These are phyloP conservation scores for Naganishia sp. DNA, from an alignment of 1,284 basidiomycete species.

Conservation along the genomic window DNA sequence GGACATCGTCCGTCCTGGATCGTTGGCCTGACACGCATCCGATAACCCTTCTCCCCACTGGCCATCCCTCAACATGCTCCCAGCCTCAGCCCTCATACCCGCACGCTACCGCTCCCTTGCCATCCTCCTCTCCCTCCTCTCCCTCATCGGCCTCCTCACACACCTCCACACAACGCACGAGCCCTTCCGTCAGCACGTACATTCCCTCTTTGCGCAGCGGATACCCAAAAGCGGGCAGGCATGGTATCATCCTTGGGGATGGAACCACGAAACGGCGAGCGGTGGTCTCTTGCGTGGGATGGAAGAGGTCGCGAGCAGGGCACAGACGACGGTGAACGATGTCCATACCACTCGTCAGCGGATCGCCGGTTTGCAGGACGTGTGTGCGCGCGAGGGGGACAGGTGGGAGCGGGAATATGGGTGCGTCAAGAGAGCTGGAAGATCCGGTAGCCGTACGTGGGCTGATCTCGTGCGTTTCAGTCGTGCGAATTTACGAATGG, in stretches of 20 bases:
- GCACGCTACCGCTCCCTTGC: conserved; percentile 5
- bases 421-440: not conserved
- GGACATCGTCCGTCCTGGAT: no score
- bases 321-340: not conserved
- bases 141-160: not conserved
- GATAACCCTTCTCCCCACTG: not conserved
- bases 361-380: conserved; percentile 10
- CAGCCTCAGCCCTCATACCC: conserved; percentile 1
- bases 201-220: conserved; percentile 1
- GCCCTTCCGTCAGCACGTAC: conserved; percentile 1
- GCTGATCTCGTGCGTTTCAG: not conserved
- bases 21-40: not conserved
- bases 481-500: conserved; percentile 23
- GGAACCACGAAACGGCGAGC: not conserved
- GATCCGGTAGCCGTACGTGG: no score
- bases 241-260: conserved; percentile 17
- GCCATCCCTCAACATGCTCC: not conserved
- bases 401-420: conserved; percentile 26
- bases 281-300: not conserved
- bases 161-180: conserved; percentile 12
- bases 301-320: not conserved
- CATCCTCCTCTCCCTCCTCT: not conserved
- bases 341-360: conserved; percentile 13
- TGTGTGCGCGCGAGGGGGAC: conserved; percentile 14
- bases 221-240: not conserved